Evolutionary conservation across 1,139 yeast species (phyloP).

Genomic region (Yamadazyma blattariae): DNA sequence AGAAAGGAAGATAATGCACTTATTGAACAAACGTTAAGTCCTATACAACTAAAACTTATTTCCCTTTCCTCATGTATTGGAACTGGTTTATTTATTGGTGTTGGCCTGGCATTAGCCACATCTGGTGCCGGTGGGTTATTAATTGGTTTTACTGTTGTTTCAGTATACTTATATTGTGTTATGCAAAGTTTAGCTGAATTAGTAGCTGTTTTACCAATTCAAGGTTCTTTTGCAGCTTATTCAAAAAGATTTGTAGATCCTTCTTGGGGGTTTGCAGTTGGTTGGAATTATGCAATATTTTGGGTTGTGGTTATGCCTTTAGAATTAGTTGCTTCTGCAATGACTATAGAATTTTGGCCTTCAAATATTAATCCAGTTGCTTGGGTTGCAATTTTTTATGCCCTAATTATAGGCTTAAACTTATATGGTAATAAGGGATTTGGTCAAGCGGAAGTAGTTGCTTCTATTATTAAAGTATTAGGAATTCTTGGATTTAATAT

Average conservation of each 20-base stretch:
- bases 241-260: conserved; percentile 65
- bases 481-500: conserved; percentile 68
- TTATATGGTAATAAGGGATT: conserved; percentile 62
- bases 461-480: conserved; percentile 57
- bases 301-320: conserved; percentile 70
- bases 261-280: conserved; percentile 74
- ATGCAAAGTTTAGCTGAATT: conserved; percentile 70
- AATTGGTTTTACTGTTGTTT: conserved; percentile 43
- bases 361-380: conserved; percentile 55
- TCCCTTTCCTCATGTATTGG: conserved; percentile 42
- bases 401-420: conserved; percentile 52
- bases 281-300: conserved; percentile 66
- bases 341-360: conserved; percentile 68
- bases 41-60: conserved; percentile 36
- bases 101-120: conserved; percentile 33
- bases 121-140: conserved; percentile 43
- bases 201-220: conserved; percentile 63
- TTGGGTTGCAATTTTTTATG: conserved; percentile 66
- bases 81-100: conserved; percentile 34
- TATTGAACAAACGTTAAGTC: conserved; percentile 29
- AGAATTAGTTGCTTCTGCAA: conserved; percentile 69
- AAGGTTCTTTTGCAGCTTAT: conserved; percentile 71
- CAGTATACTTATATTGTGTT: conserved; percentile 54
- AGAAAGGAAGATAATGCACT: conserved; percentile 19
- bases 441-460: conserved; percentile 65